A percentile compares a stretch with the other conserved stretches of the same genome.
Conservation (phyloP, 768 basidiomycete species). For the Tulasnella sp. region DNA sequence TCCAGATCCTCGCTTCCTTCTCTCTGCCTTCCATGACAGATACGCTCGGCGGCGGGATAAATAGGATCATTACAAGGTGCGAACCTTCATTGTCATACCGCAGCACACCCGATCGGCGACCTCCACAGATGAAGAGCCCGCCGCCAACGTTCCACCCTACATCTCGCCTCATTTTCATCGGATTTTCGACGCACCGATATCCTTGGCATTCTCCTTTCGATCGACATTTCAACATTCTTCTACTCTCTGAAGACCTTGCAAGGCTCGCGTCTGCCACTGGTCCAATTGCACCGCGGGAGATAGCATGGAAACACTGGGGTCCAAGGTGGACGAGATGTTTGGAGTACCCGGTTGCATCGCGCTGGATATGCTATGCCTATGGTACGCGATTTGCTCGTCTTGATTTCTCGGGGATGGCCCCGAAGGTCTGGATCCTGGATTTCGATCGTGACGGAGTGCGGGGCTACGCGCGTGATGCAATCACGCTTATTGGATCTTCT, state of each 20-base stretch:
- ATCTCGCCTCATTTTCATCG: not conserved
- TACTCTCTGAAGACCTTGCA: not conserved
- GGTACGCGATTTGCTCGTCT: not conserved
- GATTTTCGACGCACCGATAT: not conserved
- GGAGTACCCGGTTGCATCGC: not conserved
- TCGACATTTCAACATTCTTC: not conserved
- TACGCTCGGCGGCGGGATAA: not conserved
- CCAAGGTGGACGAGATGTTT: not conserved
- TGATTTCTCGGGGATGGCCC: not conserved
- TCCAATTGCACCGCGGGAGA: not conserved
- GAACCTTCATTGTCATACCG: constrained; percentile 8
- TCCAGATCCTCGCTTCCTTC: not conserved
- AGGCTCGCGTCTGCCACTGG: not conserved
- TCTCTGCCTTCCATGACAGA: not conserved
- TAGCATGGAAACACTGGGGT: constrained; percentile 1
- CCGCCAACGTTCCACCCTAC: not conserved
- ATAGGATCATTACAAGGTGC: not conserved
- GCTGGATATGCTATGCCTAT: constrained; percentile 11
- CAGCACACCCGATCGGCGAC: not conserved
- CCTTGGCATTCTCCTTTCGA: not conserved
- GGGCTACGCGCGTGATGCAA: too few species aligned
- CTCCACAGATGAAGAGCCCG: not conserved
- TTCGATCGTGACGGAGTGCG: not conserved
- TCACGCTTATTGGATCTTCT: too few species aligned
- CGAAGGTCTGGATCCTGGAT: not conserved